Percentiles rank a stretch among this genome's conserved stretches.
Conservation (phyloP, 176 grass and related monocot genomes). For the Areca catechu region DNA sequence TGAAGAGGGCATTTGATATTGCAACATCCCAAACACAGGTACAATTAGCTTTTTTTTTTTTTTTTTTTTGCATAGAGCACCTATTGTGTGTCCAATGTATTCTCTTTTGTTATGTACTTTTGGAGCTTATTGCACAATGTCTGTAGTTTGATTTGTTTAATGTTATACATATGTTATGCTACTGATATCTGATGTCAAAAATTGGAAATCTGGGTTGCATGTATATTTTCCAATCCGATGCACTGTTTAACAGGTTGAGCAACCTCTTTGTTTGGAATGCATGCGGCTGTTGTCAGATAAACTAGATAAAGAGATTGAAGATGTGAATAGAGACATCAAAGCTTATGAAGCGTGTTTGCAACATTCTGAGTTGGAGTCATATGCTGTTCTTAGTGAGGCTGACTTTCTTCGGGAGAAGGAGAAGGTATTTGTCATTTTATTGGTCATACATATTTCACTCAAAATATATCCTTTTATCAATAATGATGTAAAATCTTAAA, state of each 20-base stretch:
- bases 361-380: slow-evolving; percentile 52
- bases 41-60: slow-evolving; percentile 9
- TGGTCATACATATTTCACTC: no score
- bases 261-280: slow-evolving; percentile 92
- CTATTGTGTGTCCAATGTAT: neutral
- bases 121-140: no score
- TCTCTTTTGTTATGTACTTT: neutral
- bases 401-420: slow-evolving; percentile 80
- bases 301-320: slow-evolving; percentile 87
- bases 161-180: no score
- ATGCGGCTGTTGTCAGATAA: slow-evolving; percentile 92
- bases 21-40: slow-evolving; percentile 94
- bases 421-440: slow-evolving; percentile 31
- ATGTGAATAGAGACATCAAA: slow-evolving; percentile 81
- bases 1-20: slow-evolving; percentile 93
- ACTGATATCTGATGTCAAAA: no score
- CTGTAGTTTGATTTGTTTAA: no score
- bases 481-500: no score
- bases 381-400: slow-evolving; percentile 58
- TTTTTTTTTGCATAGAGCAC: neutral
- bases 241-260: slow-evolving; percentile 61
- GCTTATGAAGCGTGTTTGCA: slow-evolving; percentile 79
- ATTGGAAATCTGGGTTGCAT: neutral
- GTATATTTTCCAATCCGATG: neutral
- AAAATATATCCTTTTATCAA: no score